Evolutionary conservation across 2,329 filamentous ascomycete species (phyloP), one percentile per base, ranked within the genome.

Genomic region (Cladophialophora yegresii): DNA sequence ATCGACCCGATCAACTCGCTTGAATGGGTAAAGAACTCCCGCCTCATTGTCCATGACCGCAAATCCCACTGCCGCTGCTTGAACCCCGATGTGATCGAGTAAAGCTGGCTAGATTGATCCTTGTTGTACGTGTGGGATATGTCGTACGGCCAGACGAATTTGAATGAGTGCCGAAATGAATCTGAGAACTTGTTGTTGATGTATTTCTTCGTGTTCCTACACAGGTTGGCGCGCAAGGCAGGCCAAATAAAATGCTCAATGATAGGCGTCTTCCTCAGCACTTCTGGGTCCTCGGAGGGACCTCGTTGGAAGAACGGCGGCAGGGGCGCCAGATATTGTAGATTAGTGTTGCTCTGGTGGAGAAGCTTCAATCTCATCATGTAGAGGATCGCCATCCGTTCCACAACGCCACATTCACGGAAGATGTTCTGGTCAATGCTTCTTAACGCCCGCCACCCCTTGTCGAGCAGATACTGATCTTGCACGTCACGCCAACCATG

Each of bases 221-320:
- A 58, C 12, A 67, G 43, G 10, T n/a, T 26, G n/a, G 8, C 75
- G 74, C 4, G 70, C 73, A 58, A 43, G 69, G 33, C 70, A 61
- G 54, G 80, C 79, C 61, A 74, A 71, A 54, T 69, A 73, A 58
- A 72, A 75, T n/a, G 43, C 20, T 68, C 66, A 28, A 67, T 51
- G 22, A 67, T 3, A 28, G 64, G 64, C n/a, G 30, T 60, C 28
- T 58, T 47, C 36, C 61, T 36, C 47, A 67, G 22, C 22, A 30
- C 13, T 5, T 62, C 47, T 10, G 51, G 23, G 26, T 59, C 55
- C 47, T 61, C 59, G 40, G 22, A 16, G 9, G 57, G n/a, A 9
- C 54, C 43, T 50, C 61, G 23, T 20, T 50, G 43, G 32, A 57
- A 54, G 61, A 60, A 65, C 20, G 58, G 49, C 7, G 55, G 66